Conservation (phyloP, 2,329 filamentous ascomycete species). For the Thermoascus crustaceus region DNA sequence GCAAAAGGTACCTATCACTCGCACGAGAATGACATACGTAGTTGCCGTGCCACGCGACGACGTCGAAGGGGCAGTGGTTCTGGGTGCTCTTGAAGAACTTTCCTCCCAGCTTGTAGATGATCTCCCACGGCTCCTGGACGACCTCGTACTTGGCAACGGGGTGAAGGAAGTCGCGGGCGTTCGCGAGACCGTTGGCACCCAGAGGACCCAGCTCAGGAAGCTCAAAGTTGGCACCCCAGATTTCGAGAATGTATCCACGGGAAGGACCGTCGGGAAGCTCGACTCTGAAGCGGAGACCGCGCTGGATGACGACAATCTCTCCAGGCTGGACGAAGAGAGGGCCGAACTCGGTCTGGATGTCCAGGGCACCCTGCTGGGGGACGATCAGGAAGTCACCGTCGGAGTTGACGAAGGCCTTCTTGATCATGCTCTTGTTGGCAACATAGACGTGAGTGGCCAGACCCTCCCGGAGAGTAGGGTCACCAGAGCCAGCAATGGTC, state of each 20-base stretch:
- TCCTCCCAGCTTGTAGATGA: constrained; percentile 56
- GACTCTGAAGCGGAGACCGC: constrained; percentile 58
- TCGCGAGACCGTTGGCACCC: constrained; percentile 58
- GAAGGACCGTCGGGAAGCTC: constrained; percentile 51
- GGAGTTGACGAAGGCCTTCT: constrained; percentile 51
- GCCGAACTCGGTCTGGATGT: constrained; percentile 62
- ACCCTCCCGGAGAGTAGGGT: constrained; percentile 49
- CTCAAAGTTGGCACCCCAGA: constrained; percentile 57
- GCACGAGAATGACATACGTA: constrained; percentile 32
- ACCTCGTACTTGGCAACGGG: constrained; percentile 53
- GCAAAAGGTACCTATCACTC: not conserved
- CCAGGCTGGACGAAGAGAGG: constrained; percentile 56
- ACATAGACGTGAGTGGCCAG: constrained; percentile 50
- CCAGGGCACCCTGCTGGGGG: constrained; percentile 55
- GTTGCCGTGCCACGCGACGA: constrained; percentile 65
- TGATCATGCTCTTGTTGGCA: constrained; percentile 49
- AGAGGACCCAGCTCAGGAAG: constrained; percentile 61
- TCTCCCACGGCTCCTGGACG: constrained; percentile 48
- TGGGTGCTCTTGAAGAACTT: constrained; percentile 54
- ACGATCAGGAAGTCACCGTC: constrained; percentile 61
- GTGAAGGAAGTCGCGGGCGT: constrained; percentile 56
- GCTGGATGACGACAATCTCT: constrained; percentile 59
- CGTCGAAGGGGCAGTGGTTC: constrained; percentile 60
- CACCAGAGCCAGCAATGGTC: constrained; percentile 48
- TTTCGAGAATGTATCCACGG: constrained; percentile 59